These are phyloP conservation scores for Aspergillus tubingensis DNA, from an alignment of 2,329 filamentous ascomycete species.

Conservation along the genomic window DNA sequence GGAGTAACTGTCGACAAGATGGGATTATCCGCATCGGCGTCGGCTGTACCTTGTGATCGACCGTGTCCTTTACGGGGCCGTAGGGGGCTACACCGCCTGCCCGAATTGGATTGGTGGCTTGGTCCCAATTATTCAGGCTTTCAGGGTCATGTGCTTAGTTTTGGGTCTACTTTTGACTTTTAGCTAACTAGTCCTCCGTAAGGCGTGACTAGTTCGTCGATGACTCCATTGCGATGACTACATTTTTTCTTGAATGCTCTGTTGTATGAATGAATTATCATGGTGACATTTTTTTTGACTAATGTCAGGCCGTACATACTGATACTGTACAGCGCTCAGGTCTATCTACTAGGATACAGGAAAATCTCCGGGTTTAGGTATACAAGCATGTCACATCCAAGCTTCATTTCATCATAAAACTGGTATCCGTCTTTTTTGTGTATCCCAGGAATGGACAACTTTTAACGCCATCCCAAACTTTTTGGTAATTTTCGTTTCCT, in stretches of 20 bases:
- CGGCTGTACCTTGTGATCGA: constrained; percentile 36
- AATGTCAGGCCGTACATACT: background rate
- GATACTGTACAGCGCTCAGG: background rate
- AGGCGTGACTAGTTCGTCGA: background rate
- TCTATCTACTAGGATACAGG: constrained; percentile 6
- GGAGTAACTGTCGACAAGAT: constrained; percentile 21
- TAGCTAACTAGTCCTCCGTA: background rate
- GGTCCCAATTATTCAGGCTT: constrained; percentile 8
- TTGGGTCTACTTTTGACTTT: background rate
- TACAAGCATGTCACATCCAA: constrained; percentile 6
- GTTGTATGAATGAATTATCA: background rate
- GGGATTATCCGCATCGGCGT: constrained; percentile 29
- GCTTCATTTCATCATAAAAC: constrained; percentile 11
- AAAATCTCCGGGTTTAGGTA: background rate
- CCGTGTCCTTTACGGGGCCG: constrained; percentile 39
- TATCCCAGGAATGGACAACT: background rate
- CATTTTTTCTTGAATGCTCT: too few relatives aligned
- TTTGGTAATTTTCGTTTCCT: constrained; percentile 2
- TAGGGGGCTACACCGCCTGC: constrained; percentile 31
- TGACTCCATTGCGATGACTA: too few relatives aligned
- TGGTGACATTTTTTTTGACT: background rate
- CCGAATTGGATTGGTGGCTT: background rate
- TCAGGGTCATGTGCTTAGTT: constrained; percentile 8
- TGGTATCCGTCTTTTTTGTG: constrained; percentile 3
- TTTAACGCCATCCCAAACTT: constrained; percentile 9